Evolutionary conservation across 2,329 filamentous ascomycete species (phyloP).

Genomic region (Colletotrichum siamense): DNA sequence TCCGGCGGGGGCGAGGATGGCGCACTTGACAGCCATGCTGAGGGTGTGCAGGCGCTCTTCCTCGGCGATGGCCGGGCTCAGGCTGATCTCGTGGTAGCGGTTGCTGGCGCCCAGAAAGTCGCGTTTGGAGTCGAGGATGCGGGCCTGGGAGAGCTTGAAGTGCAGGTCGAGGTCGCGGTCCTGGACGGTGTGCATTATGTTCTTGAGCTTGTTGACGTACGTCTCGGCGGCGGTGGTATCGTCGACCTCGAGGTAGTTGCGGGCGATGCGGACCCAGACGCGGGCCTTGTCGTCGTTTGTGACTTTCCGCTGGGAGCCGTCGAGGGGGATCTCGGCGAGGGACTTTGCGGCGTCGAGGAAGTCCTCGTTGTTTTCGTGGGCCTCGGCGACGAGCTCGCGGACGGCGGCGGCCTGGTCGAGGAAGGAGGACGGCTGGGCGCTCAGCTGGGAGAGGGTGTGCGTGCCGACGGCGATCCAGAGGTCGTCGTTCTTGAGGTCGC

Average conservation of each 20-base stretch:
- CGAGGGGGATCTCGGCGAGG: conserved; percentile 84
- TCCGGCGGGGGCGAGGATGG: conserved; percentile 89
- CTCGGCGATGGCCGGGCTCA: conserved; percentile 80
- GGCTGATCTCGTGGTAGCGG: conserved; percentile 87
- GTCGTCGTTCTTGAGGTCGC: conserved; percentile 63
- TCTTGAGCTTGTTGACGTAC: conserved; percentile 95
- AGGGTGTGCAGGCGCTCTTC: conserved; percentile 86
- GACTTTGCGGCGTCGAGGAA: conserved; percentile 78
- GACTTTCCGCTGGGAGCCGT: conserved; percentile 85
- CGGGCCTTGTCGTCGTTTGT: conserved; percentile 81
- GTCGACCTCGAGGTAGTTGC: conserved; percentile 93
- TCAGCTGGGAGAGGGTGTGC: conserved; percentile 72
- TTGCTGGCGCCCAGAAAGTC: conserved; percentile 87
- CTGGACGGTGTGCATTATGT: conserved; percentile 80
- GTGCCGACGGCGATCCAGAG: conserved; percentile 78
- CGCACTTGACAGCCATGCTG: conserved; percentile 87
- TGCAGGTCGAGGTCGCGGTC: conserved; percentile 79
- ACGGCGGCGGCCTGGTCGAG: conserved; percentile 84
- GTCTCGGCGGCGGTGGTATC: conserved; percentile 84
- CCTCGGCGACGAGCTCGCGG: conserved; percentile 81
- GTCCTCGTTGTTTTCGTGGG: conserved; percentile 83
- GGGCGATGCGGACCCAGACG: conserved; percentile 92
- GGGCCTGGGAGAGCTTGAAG: conserved; percentile 90
- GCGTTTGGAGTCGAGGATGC: conserved; percentile 89
- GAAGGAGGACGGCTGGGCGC: conserved; percentile 66